Evolutionary conservation across 2,329 filamentous ascomycete species (phyloP).

Genomic region (Bisporella sp.): DNA sequence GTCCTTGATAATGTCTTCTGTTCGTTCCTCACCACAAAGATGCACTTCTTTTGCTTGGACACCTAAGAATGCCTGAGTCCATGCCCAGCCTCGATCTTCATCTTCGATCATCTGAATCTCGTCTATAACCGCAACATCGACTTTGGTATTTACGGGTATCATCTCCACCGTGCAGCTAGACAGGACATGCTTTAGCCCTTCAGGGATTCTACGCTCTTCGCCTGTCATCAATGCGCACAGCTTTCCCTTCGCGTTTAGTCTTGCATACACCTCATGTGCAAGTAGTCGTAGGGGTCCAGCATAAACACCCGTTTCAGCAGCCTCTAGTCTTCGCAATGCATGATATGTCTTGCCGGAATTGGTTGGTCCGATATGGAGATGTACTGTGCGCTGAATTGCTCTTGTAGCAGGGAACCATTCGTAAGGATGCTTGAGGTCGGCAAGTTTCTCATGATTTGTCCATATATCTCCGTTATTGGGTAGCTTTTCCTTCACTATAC

Average conservation of each 20-base stretch:
- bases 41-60: constrained; percentile 85
- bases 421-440: constrained; percentile 80
- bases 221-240: constrained; percentile 80
- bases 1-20: constrained; percentile 70
- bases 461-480: constrained; percentile 35
- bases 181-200: constrained; percentile 51
- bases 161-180: constrained; percentile 94
- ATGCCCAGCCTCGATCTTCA: constrained; percentile 77
- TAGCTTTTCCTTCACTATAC: constrained; percentile 51
- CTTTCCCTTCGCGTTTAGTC: constrained; percentile 71
- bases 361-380: constrained; percentile 92
- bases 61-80: constrained; percentile 86
- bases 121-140: constrained; percentile 92
- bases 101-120: constrained; percentile 97
- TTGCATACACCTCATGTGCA: constrained; percentile 90
- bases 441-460: constrained; percentile 49
- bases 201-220: constrained; percentile 72
- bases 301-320: constrained; percentile 72
- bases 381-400: constrained; percentile 71
- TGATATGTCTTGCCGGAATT: constrained; percentile 98
- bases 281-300: constrained; percentile 83
- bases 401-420: constrained; percentile 91
- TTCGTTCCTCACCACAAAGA: constrained; percentile 83
- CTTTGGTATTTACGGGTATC: constrained; percentile 41
- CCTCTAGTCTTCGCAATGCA: constrained; percentile 77